Evolutionary conservation across 768 basidiomycete genomes (phyloP), one percentile per base, ranked within the genome.

Genomic region (Calvatia gigantea): DNA sequence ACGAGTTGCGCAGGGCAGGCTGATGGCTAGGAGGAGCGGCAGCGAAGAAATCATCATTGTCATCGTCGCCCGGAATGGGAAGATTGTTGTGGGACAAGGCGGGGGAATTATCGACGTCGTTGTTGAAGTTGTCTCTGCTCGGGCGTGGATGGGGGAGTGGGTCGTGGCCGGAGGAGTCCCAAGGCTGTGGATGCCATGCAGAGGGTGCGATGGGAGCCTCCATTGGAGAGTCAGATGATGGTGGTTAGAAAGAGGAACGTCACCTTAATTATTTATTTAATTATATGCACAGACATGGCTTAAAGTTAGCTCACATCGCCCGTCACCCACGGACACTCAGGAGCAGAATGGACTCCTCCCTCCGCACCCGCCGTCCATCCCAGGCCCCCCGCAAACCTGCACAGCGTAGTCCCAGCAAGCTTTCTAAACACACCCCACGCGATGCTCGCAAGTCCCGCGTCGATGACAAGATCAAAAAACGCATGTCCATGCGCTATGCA

Each of bases 391-490:
- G 69, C 53, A 79, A 75, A 61, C 61, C 63, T 25, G 25, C 54
- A 11, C 69, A 68, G 54, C 68, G 68, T 21, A 31, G 65, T 3
- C 67, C 67, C 19, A 57, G 65, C 33, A 76, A 73, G 55, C 69
- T 73, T 29, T 60, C 72, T 37, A 75, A 73, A 59, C 61, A 69
- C 23, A 66, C 68, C 27, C 65, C 69, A 6, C 72, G 75, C 62
- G 78, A 79, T 66, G 70, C 70, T 4, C 76, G 78, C 66, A 85
- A 78, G 65, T 77, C 79, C 57, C 73, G 77, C 58, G 79, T 86
- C 57, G 80, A 94, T 69, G 95, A 95, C 79, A 93, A 90, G 75
- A 94, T 97, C 71, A 94, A 93, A 81, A 93, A 93, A 72, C 89
- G 95, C 65, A 88, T 97, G 86, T 94, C 94, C 14, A 90, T 87